phyloP scores from a whole-genome alignment of 2,329 filamentous ascomycete genomes.

The Hymenoscyphus linearis region DNA sequence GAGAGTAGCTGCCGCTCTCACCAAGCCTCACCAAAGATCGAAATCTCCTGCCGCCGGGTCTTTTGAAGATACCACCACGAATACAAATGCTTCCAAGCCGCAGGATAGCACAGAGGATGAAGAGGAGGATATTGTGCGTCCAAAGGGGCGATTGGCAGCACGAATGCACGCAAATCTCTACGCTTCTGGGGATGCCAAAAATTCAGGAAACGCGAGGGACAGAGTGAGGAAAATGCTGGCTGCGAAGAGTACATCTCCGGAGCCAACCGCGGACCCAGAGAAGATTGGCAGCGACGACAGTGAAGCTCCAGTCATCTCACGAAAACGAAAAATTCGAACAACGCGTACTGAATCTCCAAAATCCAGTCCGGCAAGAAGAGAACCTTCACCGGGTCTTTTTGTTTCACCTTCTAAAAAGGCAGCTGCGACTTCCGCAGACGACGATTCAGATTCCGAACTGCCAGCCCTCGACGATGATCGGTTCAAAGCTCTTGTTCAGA shows the following conservation, averaged over 20 bases:
- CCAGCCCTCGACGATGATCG: slow-evolving; percentile 49
- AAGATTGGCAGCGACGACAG: slow-evolving; percentile 30
- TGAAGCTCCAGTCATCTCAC: slow-evolving; percentile 19
- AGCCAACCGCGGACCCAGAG: slow-evolving; percentile 32
- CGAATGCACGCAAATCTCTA: slow-evolving; percentile 47
- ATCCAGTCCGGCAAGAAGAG: slow-evolving; percentile 15
- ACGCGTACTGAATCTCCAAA: slow-evolving; percentile 21
- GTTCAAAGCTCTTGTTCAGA: slow-evolving; percentile 66
- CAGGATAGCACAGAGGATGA: slow-evolving; percentile 32
- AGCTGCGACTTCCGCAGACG: slow-evolving; percentile 30
- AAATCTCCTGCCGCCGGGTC: slow-evolving; percentile 1
- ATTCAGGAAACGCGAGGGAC: slow-evolving; percentile 33
- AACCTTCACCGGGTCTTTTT: slow-evolving; percentile 36
- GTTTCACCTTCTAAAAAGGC: slow-evolving; percentile 33
- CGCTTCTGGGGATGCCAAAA: slow-evolving; percentile 13
- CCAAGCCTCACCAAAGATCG: slow-evolving; percentile 14
- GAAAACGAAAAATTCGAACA: slow-evolving; percentile 26
- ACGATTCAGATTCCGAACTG: slow-evolving; percentile 33
- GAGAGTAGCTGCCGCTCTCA: slow-evolving; percentile 14
- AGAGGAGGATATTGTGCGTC: slow-evolving; percentile 48
- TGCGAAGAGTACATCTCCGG: slow-evolving; percentile 26
- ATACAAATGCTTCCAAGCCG: slow-evolving; percentile 2
- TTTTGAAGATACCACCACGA: slow-evolving; percentile 4
- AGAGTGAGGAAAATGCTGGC: slow-evolving; percentile 41
- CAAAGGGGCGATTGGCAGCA: slow-evolving; percentile 59